Percentiles rank a stretch among this genome's conserved stretches.
These are phyloP conservation scores for Ceratobasidium sp. DNA, from an alignment of 1,284 basidiomycete genomes.

Conservation along the genomic window DNA sequence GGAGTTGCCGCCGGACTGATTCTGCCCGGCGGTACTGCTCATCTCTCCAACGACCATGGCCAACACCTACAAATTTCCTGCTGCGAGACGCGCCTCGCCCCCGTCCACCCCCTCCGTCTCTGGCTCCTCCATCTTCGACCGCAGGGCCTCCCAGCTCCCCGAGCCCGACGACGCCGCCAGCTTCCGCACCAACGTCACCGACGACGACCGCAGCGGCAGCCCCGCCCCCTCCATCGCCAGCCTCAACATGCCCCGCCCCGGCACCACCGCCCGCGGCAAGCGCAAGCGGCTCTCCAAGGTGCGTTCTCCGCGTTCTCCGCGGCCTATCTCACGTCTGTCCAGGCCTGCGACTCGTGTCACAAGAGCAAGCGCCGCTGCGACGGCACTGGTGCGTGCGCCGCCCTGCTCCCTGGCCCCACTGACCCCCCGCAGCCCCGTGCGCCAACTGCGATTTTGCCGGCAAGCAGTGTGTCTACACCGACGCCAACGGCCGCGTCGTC, in stretches of 20 bases:
- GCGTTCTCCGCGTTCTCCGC: background rate
- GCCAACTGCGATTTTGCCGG: constrained; percentile 86
- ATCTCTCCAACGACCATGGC: background rate
- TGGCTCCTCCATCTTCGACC: constrained; percentile 26
- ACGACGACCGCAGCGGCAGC: constrained; percentile 45
- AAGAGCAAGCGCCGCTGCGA: constrained; percentile 85
- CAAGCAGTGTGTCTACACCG: constrained; percentile 82
- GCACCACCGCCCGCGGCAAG: constrained; percentile 57
- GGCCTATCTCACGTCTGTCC: constrained; percentile 39
- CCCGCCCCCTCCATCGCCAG: constrained; percentile 44
- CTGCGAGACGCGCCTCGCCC: background rate
- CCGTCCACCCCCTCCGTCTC: constrained; percentile 22
- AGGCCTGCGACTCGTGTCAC: constrained; percentile 86
- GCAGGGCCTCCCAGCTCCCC: background rate
- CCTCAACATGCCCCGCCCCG: constrained; percentile 43
- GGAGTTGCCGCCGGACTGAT: too few species aligned
- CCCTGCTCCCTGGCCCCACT: constrained; percentile 16
- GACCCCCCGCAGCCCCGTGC: constrained; percentile 69
- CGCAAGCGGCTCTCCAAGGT: constrained; percentile 79
- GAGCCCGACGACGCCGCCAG: constrained; percentile 35
- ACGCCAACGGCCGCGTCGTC: constrained; percentile 78
- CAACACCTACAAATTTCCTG: constrained; percentile 13
- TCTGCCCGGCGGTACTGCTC: too few species aligned
- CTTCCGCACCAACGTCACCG: constrained; percentile 47
- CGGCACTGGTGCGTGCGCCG: constrained; percentile 73